Base-by-base conservation (phyloP, 164 flowering plant genomes). In the Houttuynia cordata region DNA sequence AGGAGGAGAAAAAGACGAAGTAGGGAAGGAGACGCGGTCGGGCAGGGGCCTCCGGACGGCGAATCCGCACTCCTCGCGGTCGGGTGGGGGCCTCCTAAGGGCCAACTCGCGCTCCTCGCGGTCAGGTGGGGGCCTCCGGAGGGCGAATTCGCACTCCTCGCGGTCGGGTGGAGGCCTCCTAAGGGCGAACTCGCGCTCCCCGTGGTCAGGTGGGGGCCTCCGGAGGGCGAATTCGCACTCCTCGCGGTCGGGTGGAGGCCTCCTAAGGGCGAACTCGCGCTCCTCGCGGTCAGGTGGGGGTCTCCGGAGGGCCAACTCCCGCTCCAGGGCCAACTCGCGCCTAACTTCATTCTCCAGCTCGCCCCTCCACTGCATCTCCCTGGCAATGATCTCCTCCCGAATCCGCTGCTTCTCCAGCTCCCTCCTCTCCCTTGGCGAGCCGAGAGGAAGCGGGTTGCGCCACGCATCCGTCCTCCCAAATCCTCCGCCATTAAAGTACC, bases 281-380 rank as follows among this genome's bases (percentile, higher is more conserved):
- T 6, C 8, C 42, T 6, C 6, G 42, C 8, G 42, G 42, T 40
- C 58, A 6, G 13, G 40, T 57, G 13, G 52, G 22, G 51, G 65
- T 39, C 65, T 21, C 23, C 68, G 67, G 7, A 68, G 25, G 47
- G 41, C 63, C 0, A 69, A 10, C 50, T 68, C 74, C n/a, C 74
- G 51, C 69, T 77, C 78, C 58, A 74, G 51, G 18, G 62, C 67
- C 17, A 74, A 3, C 40, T 77, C 80, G 52, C 72, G 65, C 57
- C 78, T 62, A 22, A 74, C 78, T 53, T 77, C 80, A 7, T 65
- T 74, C 51, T 74, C 80, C 17, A 77, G 62, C 34, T 58, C 64
- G 9, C 70, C 64, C 66, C 65, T 67, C 10, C 67, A 55, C 0
- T 57, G 15, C 20, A 64, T 41, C 65, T 77, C 78, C 24, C 50